These are phyloP conservation scores for Tulasnella sp. DNA, from an alignment of 768 basidiomycete genomes.

Conservation along the genomic window DNA sequence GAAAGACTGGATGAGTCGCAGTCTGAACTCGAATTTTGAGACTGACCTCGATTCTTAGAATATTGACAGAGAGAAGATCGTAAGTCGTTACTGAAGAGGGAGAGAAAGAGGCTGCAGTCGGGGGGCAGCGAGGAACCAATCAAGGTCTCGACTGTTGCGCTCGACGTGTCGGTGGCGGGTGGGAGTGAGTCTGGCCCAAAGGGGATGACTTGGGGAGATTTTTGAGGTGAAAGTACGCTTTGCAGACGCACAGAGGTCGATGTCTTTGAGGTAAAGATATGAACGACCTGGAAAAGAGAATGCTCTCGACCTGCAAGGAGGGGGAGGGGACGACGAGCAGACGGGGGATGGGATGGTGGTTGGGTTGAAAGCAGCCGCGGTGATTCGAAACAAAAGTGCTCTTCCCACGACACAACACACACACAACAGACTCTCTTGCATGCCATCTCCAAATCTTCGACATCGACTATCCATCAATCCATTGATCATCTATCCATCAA, in stretches of 20 bases:
- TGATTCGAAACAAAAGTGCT: neutral
- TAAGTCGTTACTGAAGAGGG: neutral
- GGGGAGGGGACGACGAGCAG: constrained; percentile 2
- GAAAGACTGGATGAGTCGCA: neutral
- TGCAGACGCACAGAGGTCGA: constrained; percentile 20
- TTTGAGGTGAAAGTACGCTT: constrained; percentile 12
- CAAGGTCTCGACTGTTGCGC: constrained; percentile 20
- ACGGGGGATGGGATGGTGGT: constrained; percentile 4
- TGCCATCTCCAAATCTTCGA: neutral
- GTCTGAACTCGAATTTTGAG: neutral
- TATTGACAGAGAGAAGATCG: constrained; percentile 1
- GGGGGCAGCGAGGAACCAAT: constrained; percentile 20
- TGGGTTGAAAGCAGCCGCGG: neutral
- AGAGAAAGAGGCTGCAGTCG: constrained; percentile 13
- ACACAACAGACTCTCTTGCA: too few relatives aligned
- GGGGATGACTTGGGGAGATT: neutral
- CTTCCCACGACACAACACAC: neutral
- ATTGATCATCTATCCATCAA: neutral
- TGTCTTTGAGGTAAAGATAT: neutral
- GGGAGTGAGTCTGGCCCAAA: neutral
- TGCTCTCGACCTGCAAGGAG: constrained; percentile 5
- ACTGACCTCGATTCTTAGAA: constrained; percentile 7
- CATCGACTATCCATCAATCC: neutral
- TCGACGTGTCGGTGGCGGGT: constrained; percentile 2
- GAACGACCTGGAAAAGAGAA: neutral